Percentiles rank a stretch among this genome's conserved stretches.
These are phyloP conservation scores for Sinapis alba DNA, from an alignment of 441 rosid genomes.

Conservation along the genomic window DNA sequence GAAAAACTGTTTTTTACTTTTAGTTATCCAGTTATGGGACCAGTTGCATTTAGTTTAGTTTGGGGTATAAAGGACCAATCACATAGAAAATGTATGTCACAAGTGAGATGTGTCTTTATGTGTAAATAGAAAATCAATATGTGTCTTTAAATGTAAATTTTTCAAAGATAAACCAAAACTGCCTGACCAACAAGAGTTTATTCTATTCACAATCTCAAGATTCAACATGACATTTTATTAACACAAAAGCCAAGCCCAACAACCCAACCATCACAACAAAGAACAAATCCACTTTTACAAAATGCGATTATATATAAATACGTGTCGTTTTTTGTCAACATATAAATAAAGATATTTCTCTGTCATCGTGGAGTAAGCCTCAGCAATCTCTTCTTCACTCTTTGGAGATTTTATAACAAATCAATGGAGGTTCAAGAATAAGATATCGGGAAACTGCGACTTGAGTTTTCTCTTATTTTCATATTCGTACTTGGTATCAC, in stretches of 20 bases:
- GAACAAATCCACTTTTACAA: slow-evolving; percentile 30
- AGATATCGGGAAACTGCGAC: background rate
- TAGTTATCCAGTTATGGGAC: too few species aligned
- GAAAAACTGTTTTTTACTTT: too few species aligned
- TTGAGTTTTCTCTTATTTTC: slow-evolving; percentile 20
- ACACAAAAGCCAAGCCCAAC: slow-evolving; percentile 36
- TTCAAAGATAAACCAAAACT: too few species aligned
- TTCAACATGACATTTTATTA: too few species aligned
- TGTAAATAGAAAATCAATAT: too few species aligned
- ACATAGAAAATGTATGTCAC: too few species aligned
- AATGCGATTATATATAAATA: background rate
- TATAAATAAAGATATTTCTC: background rate
- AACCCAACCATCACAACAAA: slow-evolving; percentile 38
- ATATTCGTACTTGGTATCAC: slow-evolving; percentile 46
- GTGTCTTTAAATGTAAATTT: too few species aligned
- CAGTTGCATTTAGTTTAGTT: too few species aligned
- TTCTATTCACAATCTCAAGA: background rate
- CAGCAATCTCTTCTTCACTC: slow-evolving; percentile 11
- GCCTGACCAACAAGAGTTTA: background rate
- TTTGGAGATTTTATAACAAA: background rate
- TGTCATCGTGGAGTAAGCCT: slow-evolving; percentile 14
- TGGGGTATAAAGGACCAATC: too few species aligned
- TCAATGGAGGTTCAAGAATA: slow-evolving; percentile 37
- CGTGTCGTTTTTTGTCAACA: too few species aligned
- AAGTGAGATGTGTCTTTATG: too few species aligned